These are phyloP conservation scores for Podila epigama DNA, from an alignment of 192 early-diverging fungal species.

Conservation along the genomic window DNA sequence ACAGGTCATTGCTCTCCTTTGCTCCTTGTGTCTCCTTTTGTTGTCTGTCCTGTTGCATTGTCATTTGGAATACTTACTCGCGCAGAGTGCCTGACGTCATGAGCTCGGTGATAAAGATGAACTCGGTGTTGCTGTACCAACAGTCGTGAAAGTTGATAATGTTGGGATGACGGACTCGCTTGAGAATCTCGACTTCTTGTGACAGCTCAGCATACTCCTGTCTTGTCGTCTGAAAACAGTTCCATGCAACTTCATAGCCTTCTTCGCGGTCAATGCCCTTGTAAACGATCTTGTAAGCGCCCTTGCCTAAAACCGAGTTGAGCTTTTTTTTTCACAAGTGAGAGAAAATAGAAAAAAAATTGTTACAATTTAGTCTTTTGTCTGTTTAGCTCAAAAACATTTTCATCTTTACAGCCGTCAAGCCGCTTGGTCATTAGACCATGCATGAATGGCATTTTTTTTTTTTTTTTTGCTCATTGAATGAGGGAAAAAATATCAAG, in stretches of 20 bases:
- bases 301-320: slow-evolving; percentile 72
- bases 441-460: background rate
- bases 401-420: background rate
- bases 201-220: slow-evolving; percentile 74
- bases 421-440: background rate
- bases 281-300: slow-evolving; percentile 88
- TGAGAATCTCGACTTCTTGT: slow-evolving; percentile 81
- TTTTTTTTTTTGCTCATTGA: background rate
- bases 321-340: slow-evolving; percentile 24
- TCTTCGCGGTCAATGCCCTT: slow-evolving; percentile 89
- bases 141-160: slow-evolving; percentile 83
- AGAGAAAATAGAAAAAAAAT: background rate
- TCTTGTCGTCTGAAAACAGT: slow-evolving; percentile 79
- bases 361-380: background rate
- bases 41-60: no score
- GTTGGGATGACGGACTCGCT: slow-evolving; percentile 81
- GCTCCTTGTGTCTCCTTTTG: no score
- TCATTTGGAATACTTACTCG: slow-evolving; percentile 72
- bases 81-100: slow-evolving; percentile 86
- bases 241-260: slow-evolving; percentile 92
- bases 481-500: background rate
- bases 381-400: background rate
- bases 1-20: no score
- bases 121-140: slow-evolving; percentile 76
- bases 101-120: slow-evolving; percentile 84